phyloP scores from a whole-genome alignment of 1,284 basidiomycete species.

The Moniliella sp. region DNA sequence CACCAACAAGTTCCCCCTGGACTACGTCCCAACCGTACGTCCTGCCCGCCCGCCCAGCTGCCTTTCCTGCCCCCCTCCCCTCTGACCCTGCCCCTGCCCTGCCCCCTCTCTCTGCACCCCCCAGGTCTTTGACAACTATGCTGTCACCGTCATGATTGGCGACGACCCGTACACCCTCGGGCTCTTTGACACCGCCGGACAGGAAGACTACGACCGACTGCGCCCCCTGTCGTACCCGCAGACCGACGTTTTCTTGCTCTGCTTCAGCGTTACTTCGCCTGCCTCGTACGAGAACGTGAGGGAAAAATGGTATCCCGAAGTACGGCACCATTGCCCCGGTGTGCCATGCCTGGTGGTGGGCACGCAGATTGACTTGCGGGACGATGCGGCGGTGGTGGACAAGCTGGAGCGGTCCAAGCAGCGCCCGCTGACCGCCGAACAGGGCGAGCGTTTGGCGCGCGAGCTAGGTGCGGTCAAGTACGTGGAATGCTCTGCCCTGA shows the following conservation, averaged over 20 bases:
- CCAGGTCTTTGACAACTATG: conserved; percentile 84
- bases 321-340: conserved; percentile 96
- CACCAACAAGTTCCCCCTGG: conserved; percentile 55
- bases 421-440: conserved; percentile 52
- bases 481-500: conserved; percentile 81
- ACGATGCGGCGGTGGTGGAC: conserved; percentile 62
- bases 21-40: conserved; percentile 74
- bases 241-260: conserved; percentile 97
- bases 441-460: conserved; percentile 45
- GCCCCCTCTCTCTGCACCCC: conserved; percentile 9
- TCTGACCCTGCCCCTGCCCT: too few species aligned
- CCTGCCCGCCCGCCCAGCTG: neutral
- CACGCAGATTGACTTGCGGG: conserved; percentile 61
- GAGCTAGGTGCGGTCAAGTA: conserved; percentile 80
- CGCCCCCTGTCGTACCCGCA: conserved; percentile 96
- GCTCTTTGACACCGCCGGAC: conserved; percentile 95
- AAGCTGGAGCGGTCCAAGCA: conserved; percentile 81
- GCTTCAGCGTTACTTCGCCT: conserved; percentile 93
- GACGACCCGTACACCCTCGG: conserved; percentile 97
- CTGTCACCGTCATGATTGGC: conserved; percentile 98
- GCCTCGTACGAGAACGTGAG: conserved; percentile 99
- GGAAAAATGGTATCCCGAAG: conserved; percentile 99
- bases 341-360: conserved; percentile 79
- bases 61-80: too few species aligned
- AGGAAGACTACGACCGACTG: conserved; percentile 98